Percentiles rank a stretch among this genome's conserved stretches.
Conservation (phyloP, 495 filamentous ascomycete species). For the Jackrogersella multiformis region DNA sequence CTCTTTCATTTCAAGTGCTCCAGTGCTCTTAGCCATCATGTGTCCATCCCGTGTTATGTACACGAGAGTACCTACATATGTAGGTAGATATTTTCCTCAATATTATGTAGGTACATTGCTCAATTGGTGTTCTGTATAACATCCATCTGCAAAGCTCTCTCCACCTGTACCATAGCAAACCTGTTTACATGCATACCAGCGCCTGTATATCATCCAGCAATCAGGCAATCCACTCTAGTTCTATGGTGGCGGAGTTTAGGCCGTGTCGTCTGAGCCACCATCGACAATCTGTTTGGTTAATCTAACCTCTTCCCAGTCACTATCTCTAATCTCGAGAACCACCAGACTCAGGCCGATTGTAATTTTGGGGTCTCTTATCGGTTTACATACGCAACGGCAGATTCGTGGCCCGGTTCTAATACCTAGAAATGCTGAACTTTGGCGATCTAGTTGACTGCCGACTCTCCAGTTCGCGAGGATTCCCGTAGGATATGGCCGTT, state of each 20-base stretch:
- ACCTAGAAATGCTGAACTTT: constrained; percentile 55
- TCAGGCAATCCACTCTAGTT: constrained; percentile 14
- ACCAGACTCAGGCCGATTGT: constrained; percentile 54
- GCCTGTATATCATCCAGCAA: constrained; percentile 9
- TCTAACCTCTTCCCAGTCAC: constrained; percentile 62
- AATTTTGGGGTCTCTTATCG: constrained; percentile 54
- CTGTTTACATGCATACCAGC: background rate
- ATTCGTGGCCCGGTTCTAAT: constrained; percentile 46
- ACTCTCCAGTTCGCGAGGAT: constrained; percentile 59
- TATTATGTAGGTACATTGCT: constrained; percentile 1
- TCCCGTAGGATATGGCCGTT: constrained; percentile 61
- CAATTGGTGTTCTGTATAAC: background rate
- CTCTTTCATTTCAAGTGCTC: background rate
- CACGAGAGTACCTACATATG: too few relatives aligned
- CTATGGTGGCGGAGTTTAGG: background rate
- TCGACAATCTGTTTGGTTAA: constrained; percentile 45
- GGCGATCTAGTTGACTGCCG: constrained; percentile 56
- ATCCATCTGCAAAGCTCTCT: constrained; percentile 4
- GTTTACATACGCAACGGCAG: constrained; percentile 63
- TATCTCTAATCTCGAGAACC: constrained; percentile 63
- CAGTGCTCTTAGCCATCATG: background rate
- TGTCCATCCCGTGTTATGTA: background rate
- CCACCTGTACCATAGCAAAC: constrained; percentile 1
- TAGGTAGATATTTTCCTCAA: background rate
- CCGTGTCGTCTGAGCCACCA: constrained; percentile 19